Evolutionary conservation across 768 basidiomycete species (phyloP).

Genomic region (Kwoniella sp.): DNA sequence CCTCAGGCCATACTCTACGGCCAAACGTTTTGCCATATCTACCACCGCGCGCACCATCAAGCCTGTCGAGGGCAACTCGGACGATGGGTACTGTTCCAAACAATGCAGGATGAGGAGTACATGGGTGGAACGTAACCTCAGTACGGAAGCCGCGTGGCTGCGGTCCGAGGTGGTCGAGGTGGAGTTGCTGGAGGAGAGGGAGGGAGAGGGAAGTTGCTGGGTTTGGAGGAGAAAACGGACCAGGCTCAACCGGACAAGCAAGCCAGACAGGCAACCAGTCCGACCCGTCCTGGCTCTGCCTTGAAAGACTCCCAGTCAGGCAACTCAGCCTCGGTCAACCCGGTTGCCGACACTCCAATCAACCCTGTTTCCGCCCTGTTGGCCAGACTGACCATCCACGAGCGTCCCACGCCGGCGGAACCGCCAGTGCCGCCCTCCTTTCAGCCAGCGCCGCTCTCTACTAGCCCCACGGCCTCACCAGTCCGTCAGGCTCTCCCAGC

Average conservation of each 20-base stretch:
- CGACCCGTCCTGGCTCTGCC: background rate
- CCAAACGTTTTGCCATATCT: slow-evolving; percentile 23
- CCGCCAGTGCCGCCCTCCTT: slow-evolving; percentile 10
- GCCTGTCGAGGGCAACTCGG: slow-evolving; percentile 32
- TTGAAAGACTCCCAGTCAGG: background rate
- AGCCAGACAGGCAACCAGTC: background rate
- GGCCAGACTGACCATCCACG: slow-evolving; percentile 23
- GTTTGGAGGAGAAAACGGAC: background rate
- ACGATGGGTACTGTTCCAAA: slow-evolving; percentile 42
- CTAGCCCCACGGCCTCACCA: background rate
- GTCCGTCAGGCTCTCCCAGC: background rate
- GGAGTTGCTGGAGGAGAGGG: slow-evolving; percentile 37
- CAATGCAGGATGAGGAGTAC: slow-evolving; percentile 31
- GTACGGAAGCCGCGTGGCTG: slow-evolving; percentile 30
- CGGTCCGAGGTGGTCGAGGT: slow-evolving; percentile 15
- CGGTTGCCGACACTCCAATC: background rate
- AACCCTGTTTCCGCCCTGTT: slow-evolving; percentile 9
- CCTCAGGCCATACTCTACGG: slow-evolving; percentile 23
- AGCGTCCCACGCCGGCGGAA: slow-evolving; percentile 11
- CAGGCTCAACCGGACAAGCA: background rate
- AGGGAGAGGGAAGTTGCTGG: slow-evolving; percentile 26
- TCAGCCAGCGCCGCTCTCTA: background rate
- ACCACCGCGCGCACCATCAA: slow-evolving; percentile 23
- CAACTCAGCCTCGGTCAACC: background rate
- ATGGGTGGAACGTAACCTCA: slow-evolving; percentile 34